Evolutionary conservation across 176 grass and related monocot species (phyloP).

Genomic region (Olyra latifolia): DNA sequence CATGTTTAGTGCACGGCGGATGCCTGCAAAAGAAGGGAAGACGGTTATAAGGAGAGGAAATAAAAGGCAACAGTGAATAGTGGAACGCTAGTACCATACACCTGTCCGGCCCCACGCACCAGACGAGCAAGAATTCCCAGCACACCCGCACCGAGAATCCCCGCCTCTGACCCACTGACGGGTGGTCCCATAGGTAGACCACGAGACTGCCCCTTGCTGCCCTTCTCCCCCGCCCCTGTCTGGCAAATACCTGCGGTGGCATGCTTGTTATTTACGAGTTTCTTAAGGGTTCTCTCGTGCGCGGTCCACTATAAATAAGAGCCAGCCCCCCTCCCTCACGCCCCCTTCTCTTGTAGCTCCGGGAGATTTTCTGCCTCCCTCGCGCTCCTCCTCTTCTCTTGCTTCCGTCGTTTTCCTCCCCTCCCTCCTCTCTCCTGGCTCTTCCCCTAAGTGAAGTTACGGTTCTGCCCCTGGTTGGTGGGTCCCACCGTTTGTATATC

Average conservation of each 20-base stretch:
- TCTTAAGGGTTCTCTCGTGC: accelerated
- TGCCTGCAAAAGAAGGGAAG: background rate
- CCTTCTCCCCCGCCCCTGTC: accelerated
- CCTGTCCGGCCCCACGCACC: background rate
- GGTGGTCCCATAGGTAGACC: background rate
- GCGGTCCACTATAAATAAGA: background rate
- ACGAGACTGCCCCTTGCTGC: background rate
- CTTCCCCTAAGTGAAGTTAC: constrained; percentile 17
- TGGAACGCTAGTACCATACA: too few species aligned
- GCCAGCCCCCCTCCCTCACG: background rate
- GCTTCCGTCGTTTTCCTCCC: background rate
- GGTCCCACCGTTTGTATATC: constrained; percentile 14
- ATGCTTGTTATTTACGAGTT: accelerated
- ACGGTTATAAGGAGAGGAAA: background rate
- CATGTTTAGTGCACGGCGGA: too few species aligned
- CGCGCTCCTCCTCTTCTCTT: background rate
- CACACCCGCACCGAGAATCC: background rate
- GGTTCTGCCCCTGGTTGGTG: background rate
- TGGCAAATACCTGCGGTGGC: background rate
- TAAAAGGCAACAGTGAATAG: background rate
- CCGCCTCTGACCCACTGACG: background rate
- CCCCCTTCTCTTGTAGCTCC: background rate
- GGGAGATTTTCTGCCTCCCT: background rate
- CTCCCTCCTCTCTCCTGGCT: too few species aligned
- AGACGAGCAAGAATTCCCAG: background rate